Conservation (phyloP, 2,329 filamentous ascomycete species). For the Akanthomyces uredinophilus region DNA sequence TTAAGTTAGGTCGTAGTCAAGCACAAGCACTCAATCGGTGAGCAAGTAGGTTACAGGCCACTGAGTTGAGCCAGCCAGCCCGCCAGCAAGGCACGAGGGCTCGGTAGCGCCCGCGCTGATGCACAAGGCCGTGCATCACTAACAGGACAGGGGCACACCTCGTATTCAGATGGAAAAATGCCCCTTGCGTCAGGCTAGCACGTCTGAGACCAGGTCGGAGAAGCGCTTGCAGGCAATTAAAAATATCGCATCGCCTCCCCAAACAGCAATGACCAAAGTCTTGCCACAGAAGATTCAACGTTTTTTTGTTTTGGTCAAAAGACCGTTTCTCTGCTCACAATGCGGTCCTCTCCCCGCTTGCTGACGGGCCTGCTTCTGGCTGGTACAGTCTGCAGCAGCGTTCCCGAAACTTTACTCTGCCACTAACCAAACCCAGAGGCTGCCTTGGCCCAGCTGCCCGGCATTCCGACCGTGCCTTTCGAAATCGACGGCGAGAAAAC, state of each 20-base stretch:
- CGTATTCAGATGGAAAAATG: neutral
- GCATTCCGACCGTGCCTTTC: constrained; percentile 32
- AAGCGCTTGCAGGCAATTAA: too few relatives aligned
- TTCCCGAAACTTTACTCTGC: neutral
- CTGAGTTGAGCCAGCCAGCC: too few relatives aligned
- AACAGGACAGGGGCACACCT: neutral
- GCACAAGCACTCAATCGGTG: too few relatives aligned
- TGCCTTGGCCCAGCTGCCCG: constrained; percentile 15
- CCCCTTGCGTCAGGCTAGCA: neutral
- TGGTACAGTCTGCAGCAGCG: neutral
- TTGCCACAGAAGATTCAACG: too few relatives aligned
- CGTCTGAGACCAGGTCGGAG: neutral
- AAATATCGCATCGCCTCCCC: neutral
- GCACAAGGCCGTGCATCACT: neutral
- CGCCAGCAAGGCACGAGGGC: too few relatives aligned
- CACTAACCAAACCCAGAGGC: constrained; percentile 4
- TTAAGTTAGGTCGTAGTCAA: too few relatives aligned
- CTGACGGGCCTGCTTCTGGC: neutral
- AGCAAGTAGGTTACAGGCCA: too few relatives aligned
- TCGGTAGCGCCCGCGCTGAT: too few relatives aligned
- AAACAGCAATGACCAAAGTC: neutral
- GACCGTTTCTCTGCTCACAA: neutral
- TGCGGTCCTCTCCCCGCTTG: neutral
- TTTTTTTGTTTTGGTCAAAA: too few relatives aligned
- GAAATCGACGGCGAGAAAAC: constrained; percentile 19